Percentiles rank a stretch among this genome's conserved stretches.
phyloP scores from a whole-genome alignment of 164 flowering plant genomes.

The Saururus chinensis region DNA sequence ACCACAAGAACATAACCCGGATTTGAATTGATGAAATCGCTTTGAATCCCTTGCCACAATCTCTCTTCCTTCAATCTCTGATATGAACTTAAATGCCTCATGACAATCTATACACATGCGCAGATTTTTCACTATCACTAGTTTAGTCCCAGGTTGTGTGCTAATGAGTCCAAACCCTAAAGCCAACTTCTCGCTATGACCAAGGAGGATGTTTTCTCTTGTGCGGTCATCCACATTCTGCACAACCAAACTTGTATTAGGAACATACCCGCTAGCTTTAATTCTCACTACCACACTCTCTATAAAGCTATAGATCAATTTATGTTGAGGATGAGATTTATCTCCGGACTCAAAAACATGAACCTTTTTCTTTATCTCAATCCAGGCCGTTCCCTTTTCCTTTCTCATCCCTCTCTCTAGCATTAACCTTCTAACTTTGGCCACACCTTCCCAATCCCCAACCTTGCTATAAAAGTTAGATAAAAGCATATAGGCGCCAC shows the following conservation, averaged over 20 bases:
- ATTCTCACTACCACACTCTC: slow-evolving; percentile 18
- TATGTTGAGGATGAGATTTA: slow-evolving; percentile 25
- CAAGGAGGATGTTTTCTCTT: slow-evolving; percentile 30
- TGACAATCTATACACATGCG: slow-evolving; percentile 39
- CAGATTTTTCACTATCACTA: slow-evolving; percentile 36
- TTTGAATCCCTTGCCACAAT: slow-evolving; percentile 35
- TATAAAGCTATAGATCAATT: slow-evolving; percentile 20
- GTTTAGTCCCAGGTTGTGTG: slow-evolving; percentile 18
- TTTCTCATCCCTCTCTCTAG: slow-evolving; percentile 31
- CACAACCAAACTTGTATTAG: slow-evolving; percentile 27
- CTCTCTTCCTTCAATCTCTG: slow-evolving; percentile 32
- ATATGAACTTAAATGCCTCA: slow-evolving; percentile 19
- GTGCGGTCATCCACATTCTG: slow-evolving; percentile 23
- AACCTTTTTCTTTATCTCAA: slow-evolving; percentile 29
- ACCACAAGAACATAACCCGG: slow-evolving; percentile 7
- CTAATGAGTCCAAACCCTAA: slow-evolving; percentile 30
- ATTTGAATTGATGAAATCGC: slow-evolving; percentile 36
- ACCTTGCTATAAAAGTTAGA: slow-evolving; percentile 28
- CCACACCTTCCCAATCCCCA: slow-evolving; percentile 29
- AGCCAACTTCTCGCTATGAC: slow-evolving; percentile 36
- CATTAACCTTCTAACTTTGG: slow-evolving; percentile 35
- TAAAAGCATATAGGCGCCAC: slow-evolving; percentile 34
- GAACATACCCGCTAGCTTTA: slow-evolving; percentile 25
- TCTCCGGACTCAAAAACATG: slow-evolving; percentile 43
- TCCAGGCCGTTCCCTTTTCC: slow-evolving; percentile 32